A percentile compares a stretch with the other conserved stretches of the same genome.
Evolutionary conservation across 139 green algal genomes (phyloP).

Genomic region (Ettlia oleoabundans): DNA sequence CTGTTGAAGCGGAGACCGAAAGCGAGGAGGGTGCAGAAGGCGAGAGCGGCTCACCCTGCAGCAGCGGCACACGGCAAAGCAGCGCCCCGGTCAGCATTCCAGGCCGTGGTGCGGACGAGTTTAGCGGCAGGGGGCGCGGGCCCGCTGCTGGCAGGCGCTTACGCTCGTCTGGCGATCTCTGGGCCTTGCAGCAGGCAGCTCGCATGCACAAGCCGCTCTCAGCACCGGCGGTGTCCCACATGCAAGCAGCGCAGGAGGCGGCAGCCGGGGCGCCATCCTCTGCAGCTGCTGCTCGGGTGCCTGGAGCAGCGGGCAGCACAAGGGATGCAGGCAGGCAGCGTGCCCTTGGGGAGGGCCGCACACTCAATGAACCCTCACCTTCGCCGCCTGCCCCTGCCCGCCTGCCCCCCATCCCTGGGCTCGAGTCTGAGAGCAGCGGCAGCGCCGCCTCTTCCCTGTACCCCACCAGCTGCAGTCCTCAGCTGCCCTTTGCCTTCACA

Average conservation of each 20-base stretch:
- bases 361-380: no score
- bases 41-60: background rate
- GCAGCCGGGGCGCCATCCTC: background rate
- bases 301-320: background rate
- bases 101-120: background rate
- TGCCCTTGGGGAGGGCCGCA: background rate
- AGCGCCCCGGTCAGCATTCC: conserved; percentile 51
- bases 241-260: conserved; percentile 9
- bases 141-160: background rate
- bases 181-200: conserved; percentile 26
- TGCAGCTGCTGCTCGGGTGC: background rate
- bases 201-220: conserved; percentile 33
- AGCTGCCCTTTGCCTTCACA: conserved; percentile 85
- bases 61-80: conserved; percentile 22
- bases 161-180: conserved; percentile 33
- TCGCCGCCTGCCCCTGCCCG: no score
- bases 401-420: conserved; percentile 9
- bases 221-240: conserved; percentile 33
- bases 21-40: background rate
- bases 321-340: background rate
- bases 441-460: conserved; percentile 41
- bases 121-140: no score
- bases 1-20: background rate
- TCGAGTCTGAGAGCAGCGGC: conserved; percentile 31
- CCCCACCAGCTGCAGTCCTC: conserved; percentile 63